Base-by-base conservation (phyloP, 1,284 basidiomycete genomes). In the Coniferiporia sulphurascens region DNA sequence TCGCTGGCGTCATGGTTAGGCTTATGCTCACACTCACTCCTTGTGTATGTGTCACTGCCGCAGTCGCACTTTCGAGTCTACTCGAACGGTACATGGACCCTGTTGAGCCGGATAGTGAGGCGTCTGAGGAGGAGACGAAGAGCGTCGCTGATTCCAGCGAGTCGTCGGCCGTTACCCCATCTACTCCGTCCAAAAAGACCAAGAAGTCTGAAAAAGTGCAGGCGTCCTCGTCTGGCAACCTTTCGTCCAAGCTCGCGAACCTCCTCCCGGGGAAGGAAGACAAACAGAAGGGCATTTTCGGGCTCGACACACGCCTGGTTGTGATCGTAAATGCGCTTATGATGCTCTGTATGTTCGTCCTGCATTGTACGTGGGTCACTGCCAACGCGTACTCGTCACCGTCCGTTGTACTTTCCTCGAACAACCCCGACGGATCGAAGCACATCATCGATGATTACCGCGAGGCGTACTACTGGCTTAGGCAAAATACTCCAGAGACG, bases 391-490 rank as follows among this genome's bases (percentile, higher is more conserved):
- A 99, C 77, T 99, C 97, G 5, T 98, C 95, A 0, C 97, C 97
- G 0, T 98, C 95, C 27, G 96, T 99, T 63, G 97, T 99, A 1
- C 80, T 99, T 54, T 86, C 95, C 0, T 93, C 91, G 12, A 76
- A 79, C 6, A 87, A 84, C 64, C 78, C 81, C 0, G 95, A 99
- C 69, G 97, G 97, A 19, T 88, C 84, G 59, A 89, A 93, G 70
- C 87, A 95, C 72, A 94, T 99, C 69, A 99, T 99, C 69, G 97
- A 99, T 73, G 97, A 99, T 74, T 99, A 98, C 86, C 84, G 97
- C 62, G 97, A 99, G 77, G 97, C 97, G n/a, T 99, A 99, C 73
- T 98, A 99, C 74, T 99, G 97, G 97, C 76, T 99, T 55, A 83
- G 95, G 59, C 91, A 96, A 75, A 99, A 99, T 77, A 99, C 97